phyloP scores from a whole-genome alignment of 768 basidiomycete genomes.

The Lentinula sp. region DNA sequence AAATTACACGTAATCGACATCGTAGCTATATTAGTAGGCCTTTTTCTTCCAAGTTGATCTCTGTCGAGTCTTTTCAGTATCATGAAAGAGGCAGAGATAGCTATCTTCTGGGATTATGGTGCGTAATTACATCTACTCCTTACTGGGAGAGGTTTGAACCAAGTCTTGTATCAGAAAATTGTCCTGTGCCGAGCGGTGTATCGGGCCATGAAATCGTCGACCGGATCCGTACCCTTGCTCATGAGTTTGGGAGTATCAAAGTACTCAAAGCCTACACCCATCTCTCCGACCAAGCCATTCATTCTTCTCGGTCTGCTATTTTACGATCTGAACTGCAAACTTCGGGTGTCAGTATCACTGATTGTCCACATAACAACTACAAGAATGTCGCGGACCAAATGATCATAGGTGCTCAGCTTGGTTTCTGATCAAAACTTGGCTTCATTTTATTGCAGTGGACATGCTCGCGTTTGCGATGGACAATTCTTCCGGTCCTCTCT shows the following conservation, averaged over 20 bases:
- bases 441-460: conserved; percentile 16
- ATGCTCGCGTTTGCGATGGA: conserved; percentile 44
- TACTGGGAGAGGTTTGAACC: neutral
- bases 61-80: neutral
- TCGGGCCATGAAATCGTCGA: conserved; percentile 22
- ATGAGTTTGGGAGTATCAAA: conserved; percentile 22
- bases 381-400: conserved; percentile 43
- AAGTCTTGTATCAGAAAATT: conserved; percentile 19
- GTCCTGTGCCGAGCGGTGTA: conserved; percentile 18
- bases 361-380: conserved; percentile 30
- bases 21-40: neutral
- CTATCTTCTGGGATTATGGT: conserved; percentile 42
- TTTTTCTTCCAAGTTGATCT: neutral
- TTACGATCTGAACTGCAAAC: neutral
- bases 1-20: neutral
- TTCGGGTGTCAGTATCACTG: conserved; percentile 27
- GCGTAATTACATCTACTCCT: conserved; percentile 3
- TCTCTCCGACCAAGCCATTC: conserved; percentile 14
- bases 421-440: neutral
- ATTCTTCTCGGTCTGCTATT: neutral
- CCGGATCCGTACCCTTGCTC: conserved; percentile 19
- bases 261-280: conserved; percentile 26
- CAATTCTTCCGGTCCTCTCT: conserved; percentile 42
- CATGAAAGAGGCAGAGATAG: conserved; percentile 11
- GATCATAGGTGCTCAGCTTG: conserved; percentile 33